These are phyloP conservation scores for Hypericum perforatum DNA, from an alignment of 345 rosid species.

Conservation along the genomic window DNA sequence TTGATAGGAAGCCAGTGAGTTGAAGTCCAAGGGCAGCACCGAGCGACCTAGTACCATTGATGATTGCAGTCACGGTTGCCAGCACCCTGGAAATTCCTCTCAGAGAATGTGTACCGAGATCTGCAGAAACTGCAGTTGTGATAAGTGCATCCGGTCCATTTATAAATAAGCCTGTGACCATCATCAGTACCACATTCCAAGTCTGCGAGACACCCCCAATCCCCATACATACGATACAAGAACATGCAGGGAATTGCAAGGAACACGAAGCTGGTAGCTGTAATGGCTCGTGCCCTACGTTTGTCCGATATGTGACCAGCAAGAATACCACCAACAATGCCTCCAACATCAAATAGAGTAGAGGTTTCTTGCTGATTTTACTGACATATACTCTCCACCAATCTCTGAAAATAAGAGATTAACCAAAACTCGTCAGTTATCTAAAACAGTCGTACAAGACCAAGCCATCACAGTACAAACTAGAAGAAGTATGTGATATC, in stretches of 20 bases:
- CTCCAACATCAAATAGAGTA: slow-evolving; percentile 86
- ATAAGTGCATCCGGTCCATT: slow-evolving; percentile 96
- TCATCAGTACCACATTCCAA: slow-evolving; percentile 67
- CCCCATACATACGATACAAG: slow-evolving; percentile 59
- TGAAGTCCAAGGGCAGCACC: slow-evolving; percentile 96
- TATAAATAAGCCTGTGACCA: slow-evolving; percentile 72
- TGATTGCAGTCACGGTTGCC: slow-evolving; percentile 89
- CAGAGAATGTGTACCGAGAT: slow-evolving; percentile 86
- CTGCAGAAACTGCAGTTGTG: slow-evolving; percentile 94
- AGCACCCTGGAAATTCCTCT: slow-evolving; percentile 87
- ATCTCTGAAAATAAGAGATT: slow-evolving; percentile 43
- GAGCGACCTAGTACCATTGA: slow-evolving; percentile 87
- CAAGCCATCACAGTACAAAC: no score
- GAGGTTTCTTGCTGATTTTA: slow-evolving; percentile 93
- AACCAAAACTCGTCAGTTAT: neutral
- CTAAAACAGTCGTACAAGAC: no score
- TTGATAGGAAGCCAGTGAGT: slow-evolving; percentile 76
- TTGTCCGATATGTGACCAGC: slow-evolving; percentile 80
- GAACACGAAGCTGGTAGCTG: slow-evolving; percentile 80
- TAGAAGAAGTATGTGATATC: neutral
- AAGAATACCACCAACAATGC: slow-evolving; percentile 75
- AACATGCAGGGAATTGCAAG: slow-evolving; percentile 82
- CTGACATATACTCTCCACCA: slow-evolving; percentile 78
- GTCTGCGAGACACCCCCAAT: slow-evolving; percentile 53
- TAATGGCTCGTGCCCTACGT: slow-evolving; percentile 68